Evolutionary conservation across 192 early-diverging fungal species (phyloP).

Genomic region (Allomyces arbusculus): DNA sequence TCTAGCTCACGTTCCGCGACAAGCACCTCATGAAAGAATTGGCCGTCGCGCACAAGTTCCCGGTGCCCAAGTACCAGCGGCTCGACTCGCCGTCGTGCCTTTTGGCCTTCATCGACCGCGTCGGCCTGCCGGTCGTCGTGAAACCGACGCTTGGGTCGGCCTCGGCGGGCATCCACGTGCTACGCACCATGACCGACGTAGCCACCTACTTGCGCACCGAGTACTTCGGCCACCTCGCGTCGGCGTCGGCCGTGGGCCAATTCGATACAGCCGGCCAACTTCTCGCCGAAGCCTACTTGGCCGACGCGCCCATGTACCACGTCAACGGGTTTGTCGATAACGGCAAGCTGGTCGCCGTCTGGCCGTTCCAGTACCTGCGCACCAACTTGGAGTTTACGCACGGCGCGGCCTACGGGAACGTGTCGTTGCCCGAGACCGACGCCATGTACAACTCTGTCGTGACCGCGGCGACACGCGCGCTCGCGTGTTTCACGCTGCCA

Average conservation of each 20-base stretch:
- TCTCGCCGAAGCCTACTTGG: background rate
- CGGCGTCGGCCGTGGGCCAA: background rate
- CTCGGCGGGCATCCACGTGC: slow-evolving; percentile 9
- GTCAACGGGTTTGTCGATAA: slow-evolving; percentile 17
- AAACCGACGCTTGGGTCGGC: slow-evolving; percentile 18
- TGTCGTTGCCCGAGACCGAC: slow-evolving; percentile 14
- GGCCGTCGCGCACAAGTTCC: slow-evolving; percentile 6
- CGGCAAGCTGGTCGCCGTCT: slow-evolving; percentile 1
- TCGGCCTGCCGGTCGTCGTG: slow-evolving; percentile 11
- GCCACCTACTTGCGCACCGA: background rate
- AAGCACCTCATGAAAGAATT: slow-evolving; percentile 16
- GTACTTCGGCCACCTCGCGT: background rate
- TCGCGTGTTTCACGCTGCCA: slow-evolving; percentile 9
- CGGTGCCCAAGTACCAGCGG: slow-evolving; percentile 11
- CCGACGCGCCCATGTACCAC: slow-evolving; percentile 16
- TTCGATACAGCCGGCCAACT: background rate
- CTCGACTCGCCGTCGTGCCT: slow-evolving; percentile 12
- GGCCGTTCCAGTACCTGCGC: slow-evolving; percentile 16
- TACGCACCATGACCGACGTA: background rate
- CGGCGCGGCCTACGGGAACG: slow-evolving; percentile 21
- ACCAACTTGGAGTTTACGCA: slow-evolving; percentile 21
- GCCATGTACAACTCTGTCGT: slow-evolving; percentile 3
- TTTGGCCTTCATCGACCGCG: slow-evolving; percentile 7
- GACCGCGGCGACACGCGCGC: slow-evolving; percentile 9
- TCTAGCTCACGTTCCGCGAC: slow-evolving; percentile 11